phyloP scores from a whole-genome alignment of 495 filamentous ascomycete species.

The Cladorrhinum samala region DNA sequence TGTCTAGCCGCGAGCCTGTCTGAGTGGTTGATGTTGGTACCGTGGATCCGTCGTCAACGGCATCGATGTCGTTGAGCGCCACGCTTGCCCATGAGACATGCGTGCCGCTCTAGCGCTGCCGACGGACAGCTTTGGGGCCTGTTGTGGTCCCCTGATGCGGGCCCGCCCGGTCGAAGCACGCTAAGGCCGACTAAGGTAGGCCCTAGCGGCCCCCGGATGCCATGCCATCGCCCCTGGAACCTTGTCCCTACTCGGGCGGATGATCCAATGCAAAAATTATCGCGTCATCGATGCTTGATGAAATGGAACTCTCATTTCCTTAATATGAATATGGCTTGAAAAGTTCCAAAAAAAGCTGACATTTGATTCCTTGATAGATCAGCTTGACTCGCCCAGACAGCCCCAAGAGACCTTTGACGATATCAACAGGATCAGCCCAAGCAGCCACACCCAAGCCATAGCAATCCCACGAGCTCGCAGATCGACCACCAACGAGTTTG shows the following conservation, averaged over 20 bases:
- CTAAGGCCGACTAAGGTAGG: not conserved
- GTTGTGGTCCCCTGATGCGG: no score
- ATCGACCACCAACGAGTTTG: slow-evolving; percentile 16
- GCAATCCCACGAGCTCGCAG: slow-evolving; percentile 31
- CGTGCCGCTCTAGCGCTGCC: not conserved
- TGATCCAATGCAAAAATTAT: not conserved
- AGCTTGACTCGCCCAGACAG: no score
- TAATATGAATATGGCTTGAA: no score
- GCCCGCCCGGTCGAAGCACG: no score
- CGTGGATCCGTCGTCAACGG: not conserved
- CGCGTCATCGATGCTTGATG: not conserved
- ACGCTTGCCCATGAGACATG: not conserved
- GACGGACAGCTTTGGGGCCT: no score
- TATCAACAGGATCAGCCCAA: not conserved
- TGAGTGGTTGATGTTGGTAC: not conserved
- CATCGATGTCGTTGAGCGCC: not conserved
- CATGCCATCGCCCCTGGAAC: not conserved
- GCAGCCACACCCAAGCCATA: slow-evolving; percentile 32
- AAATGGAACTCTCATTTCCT: not conserved
- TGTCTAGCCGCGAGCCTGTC: not conserved
- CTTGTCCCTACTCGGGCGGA: not conserved
- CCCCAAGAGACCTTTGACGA: no score
- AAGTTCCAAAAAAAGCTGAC: no score
- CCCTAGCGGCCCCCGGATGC: not conserved
- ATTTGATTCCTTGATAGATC: no score